Base-by-base conservation (phyloP, 129 eudicot genomes). In the Tagetes erecta region DNA sequence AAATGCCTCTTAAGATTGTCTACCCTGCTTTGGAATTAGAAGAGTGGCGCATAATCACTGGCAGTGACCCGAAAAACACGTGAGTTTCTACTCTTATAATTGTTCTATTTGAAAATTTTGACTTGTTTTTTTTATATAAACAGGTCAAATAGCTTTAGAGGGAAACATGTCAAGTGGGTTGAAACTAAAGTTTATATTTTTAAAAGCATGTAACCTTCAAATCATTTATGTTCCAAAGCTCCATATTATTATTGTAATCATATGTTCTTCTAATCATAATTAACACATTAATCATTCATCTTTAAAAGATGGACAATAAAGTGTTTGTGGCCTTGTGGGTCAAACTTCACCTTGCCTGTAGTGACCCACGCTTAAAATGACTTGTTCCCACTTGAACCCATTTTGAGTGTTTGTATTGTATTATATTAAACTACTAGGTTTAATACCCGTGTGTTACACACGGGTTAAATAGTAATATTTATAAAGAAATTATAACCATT, bases 41-140 rank as follows among this genome's bases (percentile, higher is more conserved):
- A 76, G 99, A 95, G 60, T 95, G 97, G 99, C 97, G 96, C 55
- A 91, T 95, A 72, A 91, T 95, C 79, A 95, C 99, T 2, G 99
- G 99, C 27, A 85, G 96, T 67, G 99, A 95, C 80, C 99, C 97
- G 1, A 95, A 95, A 83, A 95, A 95, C 72, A 91, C 99, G 97
- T 95, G 75, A 88, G 97, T 79, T 57, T 41, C 14, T 70, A 42
- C 40, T 4, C 37, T 14, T 20, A 44, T 33, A 62, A 62, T 62
- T 44, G 8, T 42, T 62, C 30, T 35, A 35, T 36, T 36, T 62
- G 27, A 53, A 8, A 53, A 53, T 53, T n/a, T 53, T 5, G 60
- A 62, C 4, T 62, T 36, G 44, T 62, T 42, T 62, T 42, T 62
- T 12, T 1, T 12, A 36, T 62, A 20, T 9, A 35, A 35, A 62